Percentiles rank a stretch among this genome's conserved stretches.
Evolutionary conservation across 1,139 yeast species (phyloP).

Genomic region (Sugiyamaella paludigena): DNA sequence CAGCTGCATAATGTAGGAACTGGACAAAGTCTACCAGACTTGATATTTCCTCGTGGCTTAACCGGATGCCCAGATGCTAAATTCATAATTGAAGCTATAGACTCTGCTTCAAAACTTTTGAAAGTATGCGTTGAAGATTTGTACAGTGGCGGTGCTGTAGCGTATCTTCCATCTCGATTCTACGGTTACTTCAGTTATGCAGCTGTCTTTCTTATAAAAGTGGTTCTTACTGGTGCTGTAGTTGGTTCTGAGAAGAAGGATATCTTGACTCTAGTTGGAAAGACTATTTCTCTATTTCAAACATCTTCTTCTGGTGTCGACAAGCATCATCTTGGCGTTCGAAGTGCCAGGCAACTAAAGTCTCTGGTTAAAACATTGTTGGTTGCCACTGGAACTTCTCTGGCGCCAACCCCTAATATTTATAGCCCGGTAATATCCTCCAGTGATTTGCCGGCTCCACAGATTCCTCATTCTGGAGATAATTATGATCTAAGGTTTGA

Average conservation of each 20-base stretch:
- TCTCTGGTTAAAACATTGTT: constrained; percentile 20
- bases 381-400: constrained; percentile 18
- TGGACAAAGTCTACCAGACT: constrained; percentile 11
- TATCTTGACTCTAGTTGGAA: constrained; percentile 16
- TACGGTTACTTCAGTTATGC: constrained; percentile 28
- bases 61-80: constrained; percentile 27
- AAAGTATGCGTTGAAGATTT: constrained; percentile 22
- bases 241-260: constrained; percentile 16
- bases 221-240: constrained; percentile 27
- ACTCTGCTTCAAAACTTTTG: constrained; percentile 25
- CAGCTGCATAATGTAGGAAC: constrained; percentile 6
- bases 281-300: constrained; percentile 15
- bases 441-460: neutral
- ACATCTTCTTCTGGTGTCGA: constrained; percentile 16
- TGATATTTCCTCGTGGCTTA: constrained; percentile 26
- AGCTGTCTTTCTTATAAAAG: constrained; percentile 28
- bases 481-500: neutral
- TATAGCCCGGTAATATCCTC: too few species aligned
- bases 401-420: constrained; percentile 4
- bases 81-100: constrained; percentile 26
- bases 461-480: neutral
- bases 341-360: constrained; percentile 21
- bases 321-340: constrained; percentile 21
- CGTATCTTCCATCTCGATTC: constrained; percentile 26
- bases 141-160: constrained; percentile 24